Conservation (phyloP, 2,329 filamentous ascomycete species). For the Trichophaea hybrida region DNA sequence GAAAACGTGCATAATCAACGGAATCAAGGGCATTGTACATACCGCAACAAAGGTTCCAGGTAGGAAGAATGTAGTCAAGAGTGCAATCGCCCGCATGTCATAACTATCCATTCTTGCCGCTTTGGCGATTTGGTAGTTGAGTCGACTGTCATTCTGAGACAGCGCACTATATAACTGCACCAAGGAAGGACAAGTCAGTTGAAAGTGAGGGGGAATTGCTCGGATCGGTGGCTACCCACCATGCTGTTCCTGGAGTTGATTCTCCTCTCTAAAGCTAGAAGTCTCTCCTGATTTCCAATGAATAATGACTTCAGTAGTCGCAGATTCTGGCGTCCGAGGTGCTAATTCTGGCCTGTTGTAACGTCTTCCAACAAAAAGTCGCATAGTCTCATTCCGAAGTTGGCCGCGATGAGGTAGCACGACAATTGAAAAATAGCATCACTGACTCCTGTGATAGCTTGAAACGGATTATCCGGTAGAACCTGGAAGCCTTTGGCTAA, state of each 20-base stretch:
- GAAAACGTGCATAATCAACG: background rate
- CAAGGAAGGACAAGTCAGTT: background rate
- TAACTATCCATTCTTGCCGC: background rate
- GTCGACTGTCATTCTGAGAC: background rate
- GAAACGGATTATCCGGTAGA: too few relatives aligned
- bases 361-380: background rate
- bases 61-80: background rate
- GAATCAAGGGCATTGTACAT: background rate
- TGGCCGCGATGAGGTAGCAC: too few relatives aligned
- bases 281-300: background rate
- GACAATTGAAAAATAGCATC: background rate
- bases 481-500: background rate
- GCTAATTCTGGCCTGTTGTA: background rate
- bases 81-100: background rate
- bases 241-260: background rate
- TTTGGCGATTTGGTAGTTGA: background rate
- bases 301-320: background rate
- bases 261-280: background rate
- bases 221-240: background rate
- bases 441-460: background rate
- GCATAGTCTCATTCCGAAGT: background rate
- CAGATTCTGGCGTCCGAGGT: background rate
- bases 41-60: background rate
- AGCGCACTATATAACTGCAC: background rate
- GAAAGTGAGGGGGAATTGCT: background rate